Evolutionary conservation across 768 basidiomycete genomes (phyloP), one percentile per base, ranked within the genome.

Genomic region (Podaxis pistillaris): DNA sequence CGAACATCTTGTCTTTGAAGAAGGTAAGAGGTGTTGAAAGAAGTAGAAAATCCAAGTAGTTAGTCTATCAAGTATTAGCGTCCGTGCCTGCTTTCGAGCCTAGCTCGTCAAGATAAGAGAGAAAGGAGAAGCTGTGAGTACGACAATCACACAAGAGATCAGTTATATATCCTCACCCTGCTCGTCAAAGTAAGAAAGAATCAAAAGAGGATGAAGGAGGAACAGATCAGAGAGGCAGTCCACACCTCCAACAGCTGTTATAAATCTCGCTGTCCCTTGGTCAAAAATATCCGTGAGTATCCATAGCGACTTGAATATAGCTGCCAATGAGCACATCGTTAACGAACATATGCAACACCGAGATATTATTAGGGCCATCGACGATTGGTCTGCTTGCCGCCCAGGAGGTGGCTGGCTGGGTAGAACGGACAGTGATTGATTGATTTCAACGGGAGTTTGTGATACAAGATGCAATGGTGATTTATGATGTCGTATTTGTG

Each of bases 31-130:
- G 26, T 26, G 54, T 26, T 15, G 11, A 24, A 46, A 1, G 28
- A 30, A 13, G 28, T 19, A 26, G 38, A 30, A 54, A 49, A 62
- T 30, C 7, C 30, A 53, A 40, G 41, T 15, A 55, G 37, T 55
- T 54, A 56, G 44, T 62, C 53, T 47, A 55, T 47, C n/a, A 36
- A 28, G 55, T 47, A 56, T n/a, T 50, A 26, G 47, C 61, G 54
- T 37, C 38, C 28, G 38, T 53, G 59, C 60, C 53, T 56, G 55
- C 28, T 65, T 68, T 70, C 66, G 76, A 79, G 78, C 78, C 76
- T 78, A 59, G 36, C 38, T 60, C 50, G 44, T 46, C 38, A 33
- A 33, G 38, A 13, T 24, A 38, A 62, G 33, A 41, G 51, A 63
- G 11, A 60, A 37, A 41, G 33, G n/a, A 22, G n/a, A 24, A 13